A percentile compares a stretch with the other conserved stretches of the same genome.
phyloP scores from a whole-genome alignment of 2,329 filamentous ascomycete species.

The Neonectria hederae region DNA sequence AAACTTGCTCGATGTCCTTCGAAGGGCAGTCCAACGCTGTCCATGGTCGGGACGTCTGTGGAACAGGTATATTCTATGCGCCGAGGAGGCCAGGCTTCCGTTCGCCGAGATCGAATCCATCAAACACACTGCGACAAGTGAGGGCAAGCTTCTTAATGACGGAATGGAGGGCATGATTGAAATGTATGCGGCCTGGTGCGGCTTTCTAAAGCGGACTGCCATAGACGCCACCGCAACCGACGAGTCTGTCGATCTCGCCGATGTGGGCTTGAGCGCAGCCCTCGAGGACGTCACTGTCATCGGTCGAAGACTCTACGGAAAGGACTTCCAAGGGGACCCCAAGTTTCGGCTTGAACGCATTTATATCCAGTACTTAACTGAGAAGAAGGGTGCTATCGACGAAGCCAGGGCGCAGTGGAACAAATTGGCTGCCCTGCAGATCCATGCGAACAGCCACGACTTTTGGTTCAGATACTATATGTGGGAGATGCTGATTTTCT shows the following conservation, averaged over 20 bases:
- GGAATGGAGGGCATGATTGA: conserved; percentile 90
- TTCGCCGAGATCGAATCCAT: conserved; percentile 87
- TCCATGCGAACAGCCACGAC: conserved; percentile 81
- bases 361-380: conserved; percentile 89
- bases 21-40: conserved; percentile 87
- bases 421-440: conserved; percentile 69
- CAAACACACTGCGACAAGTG: conserved; percentile 91
- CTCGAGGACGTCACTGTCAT: conserved; percentile 87
- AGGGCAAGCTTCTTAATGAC: conserved; percentile 82
- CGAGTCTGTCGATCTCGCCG: conserved; percentile 87
- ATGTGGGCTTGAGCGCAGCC: conserved; percentile 86
- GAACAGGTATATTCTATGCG: conserved; percentile 87
- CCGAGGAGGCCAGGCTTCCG: conserved; percentile 78
- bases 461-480: conserved; percentile 95
- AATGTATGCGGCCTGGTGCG: conserved; percentile 94
- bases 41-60: conserved; percentile 93
- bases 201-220: conserved; percentile 86
- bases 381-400: conserved; percentile 80
- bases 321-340: conserved; percentile 83
- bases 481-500: conserved; percentile 82
- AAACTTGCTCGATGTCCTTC: conserved; percentile 73
- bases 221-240: conserved; percentile 78
- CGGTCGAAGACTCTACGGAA: conserved; percentile 77
- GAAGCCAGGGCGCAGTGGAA: conserved; percentile 83
- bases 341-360: conserved; percentile 90